A percentile compares a stretch with the other conserved stretches of the same genome.
These are phyloP conservation scores for Pezicula carpinea DNA, from an alignment of 2,329 filamentous ascomycete species.

Conservation along the genomic window DNA sequence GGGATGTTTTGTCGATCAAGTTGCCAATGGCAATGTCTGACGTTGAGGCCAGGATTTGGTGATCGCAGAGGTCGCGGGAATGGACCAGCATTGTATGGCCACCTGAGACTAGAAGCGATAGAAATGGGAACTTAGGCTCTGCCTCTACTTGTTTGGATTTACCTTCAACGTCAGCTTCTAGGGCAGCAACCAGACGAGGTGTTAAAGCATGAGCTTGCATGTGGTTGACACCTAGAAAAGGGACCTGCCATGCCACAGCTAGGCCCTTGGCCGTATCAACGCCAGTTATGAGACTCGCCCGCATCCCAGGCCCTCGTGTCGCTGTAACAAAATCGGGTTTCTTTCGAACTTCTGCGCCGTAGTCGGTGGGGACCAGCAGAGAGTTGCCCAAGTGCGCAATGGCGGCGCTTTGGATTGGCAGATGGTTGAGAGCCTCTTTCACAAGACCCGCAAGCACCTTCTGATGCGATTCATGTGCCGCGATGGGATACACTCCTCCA, in stretches of 20 bases:
- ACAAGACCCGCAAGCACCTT: constrained; percentile 65
- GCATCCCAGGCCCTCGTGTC: constrained; percentile 88
- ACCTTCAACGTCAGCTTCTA: constrained; percentile 33
- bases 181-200: constrained; percentile 66
- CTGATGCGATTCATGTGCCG: constrained; percentile 73
- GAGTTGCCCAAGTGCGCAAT: constrained; percentile 14
- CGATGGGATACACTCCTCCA: constrained; percentile 74
- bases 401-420: constrained; percentile 32
- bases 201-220: constrained; percentile 97
- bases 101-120: constrained; percentile 85
- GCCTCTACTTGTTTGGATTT: not conserved
- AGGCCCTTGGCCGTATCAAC: constrained; percentile 84
- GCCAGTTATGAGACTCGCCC: constrained; percentile 70
- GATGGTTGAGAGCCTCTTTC: constrained; percentile 51
- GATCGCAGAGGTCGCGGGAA: constrained; percentile 62
- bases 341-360: constrained; percentile 28
- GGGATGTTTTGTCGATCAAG: constrained; percentile 80
- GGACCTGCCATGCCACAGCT: constrained; percentile 75
- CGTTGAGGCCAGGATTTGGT: constrained; percentile 68
- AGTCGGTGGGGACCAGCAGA: constrained; percentile 5
- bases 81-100: constrained; percentile 86
- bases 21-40: constrained; percentile 86
- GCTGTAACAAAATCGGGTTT: constrained; percentile 82
- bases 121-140: constrained; percentile 69
- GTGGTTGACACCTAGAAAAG: constrained; percentile 84